phyloP scores from a whole-genome alignment of 2,329 filamentous ascomycete genomes.

The Neonectria coccinea region DNA sequence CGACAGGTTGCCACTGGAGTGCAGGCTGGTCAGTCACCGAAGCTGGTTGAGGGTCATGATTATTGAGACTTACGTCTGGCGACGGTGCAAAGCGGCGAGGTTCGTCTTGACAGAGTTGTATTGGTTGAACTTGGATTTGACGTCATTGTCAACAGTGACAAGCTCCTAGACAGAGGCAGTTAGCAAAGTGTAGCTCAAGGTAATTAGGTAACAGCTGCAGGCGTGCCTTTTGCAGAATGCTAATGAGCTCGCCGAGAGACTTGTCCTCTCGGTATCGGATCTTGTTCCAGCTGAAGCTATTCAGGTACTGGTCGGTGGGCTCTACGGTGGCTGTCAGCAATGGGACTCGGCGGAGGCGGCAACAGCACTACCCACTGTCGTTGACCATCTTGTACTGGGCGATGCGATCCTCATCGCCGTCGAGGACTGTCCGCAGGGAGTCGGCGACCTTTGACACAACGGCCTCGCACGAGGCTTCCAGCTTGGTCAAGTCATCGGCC shows the following conservation, averaged over 20 bases:
- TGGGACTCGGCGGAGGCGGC: not conserved
- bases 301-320: slow-evolving; percentile 93
- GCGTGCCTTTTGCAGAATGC: slow-evolving; percentile 84
- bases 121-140: slow-evolving; percentile 93
- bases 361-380: slow-evolving; percentile 74
- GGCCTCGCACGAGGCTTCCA: slow-evolving; percentile 81
- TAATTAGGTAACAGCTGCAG: not conserved
- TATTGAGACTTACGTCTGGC: slow-evolving; percentile 76
- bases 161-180: slow-evolving; percentile 72
- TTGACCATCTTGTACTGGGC: slow-evolving; percentile 92
- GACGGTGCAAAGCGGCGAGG: slow-evolving; percentile 83
- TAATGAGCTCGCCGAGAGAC: slow-evolving; percentile 86
- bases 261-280: slow-evolving; percentile 97
- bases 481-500: slow-evolving; percentile 92
- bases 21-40: slow-evolving; percentile 24
- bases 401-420: slow-evolving; percentile 85
- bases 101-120: slow-evolving; percentile 93
- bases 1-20: slow-evolving; percentile 83
- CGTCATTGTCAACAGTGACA: slow-evolving; percentile 91
- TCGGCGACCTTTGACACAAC: slow-evolving; percentile 92
- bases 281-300: slow-evolving; percentile 95
- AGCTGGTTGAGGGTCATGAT: not conserved
- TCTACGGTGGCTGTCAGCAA: slow-evolving; percentile 66
- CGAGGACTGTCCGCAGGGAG: slow-evolving; percentile 83
- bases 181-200: slow-evolving; percentile 14